Evolutionary conservation across 2,329 filamentous ascomycete genomes (phyloP).

Genomic region (Grosmannia penicillata): DNA sequence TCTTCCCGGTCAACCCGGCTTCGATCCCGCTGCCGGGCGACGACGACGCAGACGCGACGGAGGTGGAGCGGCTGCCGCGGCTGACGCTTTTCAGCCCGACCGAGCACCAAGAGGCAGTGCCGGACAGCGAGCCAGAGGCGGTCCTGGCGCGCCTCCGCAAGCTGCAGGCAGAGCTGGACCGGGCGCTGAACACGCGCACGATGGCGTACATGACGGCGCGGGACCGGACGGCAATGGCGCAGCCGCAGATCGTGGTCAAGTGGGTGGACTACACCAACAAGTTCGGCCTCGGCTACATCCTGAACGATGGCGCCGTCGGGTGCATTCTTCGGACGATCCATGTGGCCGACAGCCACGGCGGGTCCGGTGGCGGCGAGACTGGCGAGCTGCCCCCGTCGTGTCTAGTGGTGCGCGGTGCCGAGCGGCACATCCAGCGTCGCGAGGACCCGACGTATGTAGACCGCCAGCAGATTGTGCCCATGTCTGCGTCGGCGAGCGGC

Average conservation of each 20-base stretch:
- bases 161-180: slow-evolving; percentile 45
- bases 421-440: slow-evolving; percentile 51
- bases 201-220: slow-evolving; percentile 43
- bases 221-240: slow-evolving; percentile 35
- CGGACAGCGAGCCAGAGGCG: slow-evolving; percentile 40
- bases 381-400: slow-evolving; percentile 52
- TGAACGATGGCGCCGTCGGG: slow-evolving; percentile 69
- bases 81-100: slow-evolving; percentile 40
- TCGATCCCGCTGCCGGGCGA: no score
- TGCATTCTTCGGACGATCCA: slow-evolving; percentile 48
- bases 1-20: no score
- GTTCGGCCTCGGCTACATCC: slow-evolving; percentile 69
- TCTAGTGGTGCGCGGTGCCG: slow-evolving; percentile 56
- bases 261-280: slow-evolving; percentile 88
- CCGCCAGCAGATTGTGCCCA: slow-evolving; percentile 47
- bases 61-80: slow-evolving; percentile 12
- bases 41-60: background rate
- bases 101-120: slow-evolving; percentile 34
- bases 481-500: slow-evolving; percentile 23
- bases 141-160: slow-evolving; percentile 39
- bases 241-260: slow-evolving; percentile 55
- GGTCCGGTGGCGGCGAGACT: slow-evolving; percentile 32
- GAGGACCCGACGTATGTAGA: slow-evolving; percentile 40
- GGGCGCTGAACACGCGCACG: slow-evolving; percentile 46
- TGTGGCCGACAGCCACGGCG: slow-evolving; percentile 19